A percentile compares a stretch with the other conserved stretches of the same genome.
Conservation (phyloP, 331 rosid genomes). For the Stylosanthes scabra region DNA sequence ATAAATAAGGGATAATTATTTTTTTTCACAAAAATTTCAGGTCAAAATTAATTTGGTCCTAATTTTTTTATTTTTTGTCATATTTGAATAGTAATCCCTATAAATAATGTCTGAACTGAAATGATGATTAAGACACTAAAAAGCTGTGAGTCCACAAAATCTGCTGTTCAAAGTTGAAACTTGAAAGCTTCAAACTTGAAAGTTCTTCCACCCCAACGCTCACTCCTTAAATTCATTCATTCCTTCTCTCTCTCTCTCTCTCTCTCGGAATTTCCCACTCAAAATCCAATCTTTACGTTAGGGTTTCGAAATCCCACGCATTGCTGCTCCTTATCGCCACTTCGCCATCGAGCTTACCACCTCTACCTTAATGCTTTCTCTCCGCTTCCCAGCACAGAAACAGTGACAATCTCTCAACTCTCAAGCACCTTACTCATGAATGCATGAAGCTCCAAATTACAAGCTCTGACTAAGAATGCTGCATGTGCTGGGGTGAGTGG, state of each 20-base stretch:
- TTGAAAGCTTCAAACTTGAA: too few relatives aligned
- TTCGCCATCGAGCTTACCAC: not conserved
- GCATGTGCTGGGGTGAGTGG: conserved; percentile 24
- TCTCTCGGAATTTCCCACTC: conserved; percentile 1
- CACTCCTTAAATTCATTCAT: not conserved
- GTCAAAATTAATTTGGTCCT: too few relatives aligned
- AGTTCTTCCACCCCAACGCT: too few relatives aligned
- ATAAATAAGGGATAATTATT: too few relatives aligned
- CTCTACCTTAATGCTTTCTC: not conserved
- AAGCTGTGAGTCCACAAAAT: too few relatives aligned
- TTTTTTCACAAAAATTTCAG: too few relatives aligned
- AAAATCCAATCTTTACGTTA: conserved; percentile 29
- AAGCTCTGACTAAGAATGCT: conserved; percentile 15
- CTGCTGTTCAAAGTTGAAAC: too few relatives aligned
- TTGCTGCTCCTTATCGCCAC: conserved; percentile 13
- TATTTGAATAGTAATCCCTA: too few relatives aligned
- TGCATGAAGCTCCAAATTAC: not conserved
- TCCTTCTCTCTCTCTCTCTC: conserved; percentile 28
- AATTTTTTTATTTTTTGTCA: too few relatives aligned
- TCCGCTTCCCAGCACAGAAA: conserved; percentile 17
- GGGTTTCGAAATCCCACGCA: conserved; percentile 40
- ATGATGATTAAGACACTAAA: too few relatives aligned
- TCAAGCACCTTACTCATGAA: conserved; percentile 30
- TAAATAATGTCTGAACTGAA: too few relatives aligned
- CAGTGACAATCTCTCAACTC: conserved; percentile 30